These are phyloP conservation scores for Pisolithus marmoratus DNA, from an alignment of 768 basidiomycete species.

Conservation along the genomic window DNA sequence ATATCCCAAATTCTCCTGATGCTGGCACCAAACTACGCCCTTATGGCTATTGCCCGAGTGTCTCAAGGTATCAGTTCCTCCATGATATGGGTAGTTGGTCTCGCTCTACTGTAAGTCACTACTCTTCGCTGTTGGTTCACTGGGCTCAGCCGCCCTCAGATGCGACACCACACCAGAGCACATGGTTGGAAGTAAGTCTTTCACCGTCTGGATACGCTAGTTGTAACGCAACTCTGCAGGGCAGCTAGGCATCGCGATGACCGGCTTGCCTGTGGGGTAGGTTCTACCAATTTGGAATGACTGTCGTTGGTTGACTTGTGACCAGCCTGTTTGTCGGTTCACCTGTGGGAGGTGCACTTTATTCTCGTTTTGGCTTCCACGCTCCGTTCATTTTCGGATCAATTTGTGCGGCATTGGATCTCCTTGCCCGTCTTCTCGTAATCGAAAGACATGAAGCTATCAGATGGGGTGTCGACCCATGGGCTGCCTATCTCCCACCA, in stretches of 20 bases:
- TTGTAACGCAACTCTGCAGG: constrained; percentile 26
- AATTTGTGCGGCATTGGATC: constrained; percentile 41
- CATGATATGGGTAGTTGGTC: constrained; percentile 56
- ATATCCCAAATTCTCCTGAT: constrained; percentile 57
- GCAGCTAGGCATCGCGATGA: constrained; percentile 58
- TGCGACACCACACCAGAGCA: constrained; percentile 50
- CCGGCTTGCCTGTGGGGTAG: constrained; percentile 51
- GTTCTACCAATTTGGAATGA: not conserved
- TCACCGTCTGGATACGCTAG: not conserved
- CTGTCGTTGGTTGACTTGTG: not conserved
- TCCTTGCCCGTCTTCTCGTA: constrained; percentile 48
- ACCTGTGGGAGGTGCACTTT: constrained; percentile 52
- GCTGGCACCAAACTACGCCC: constrained; percentile 50
- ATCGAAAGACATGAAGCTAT: constrained; percentile 51
- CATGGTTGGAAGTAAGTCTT: constrained; percentile 42
- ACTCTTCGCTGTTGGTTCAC: not conserved
- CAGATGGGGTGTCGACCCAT: constrained; percentile 42
- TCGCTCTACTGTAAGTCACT: constrained; percentile 47
- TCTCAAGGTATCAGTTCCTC: constrained; percentile 57
- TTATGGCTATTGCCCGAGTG: constrained; percentile 56
- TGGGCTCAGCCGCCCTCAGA: constrained; percentile 27
- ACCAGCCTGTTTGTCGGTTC: constrained; percentile 49
- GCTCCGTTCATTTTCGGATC: constrained; percentile 56
- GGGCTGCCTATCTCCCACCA: constrained; percentile 6
- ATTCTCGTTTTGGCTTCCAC: constrained; percentile 49